phyloP scores from a whole-genome alignment of 2,329 filamentous ascomycete genomes.

The Ceratocystis papillata region DNA sequence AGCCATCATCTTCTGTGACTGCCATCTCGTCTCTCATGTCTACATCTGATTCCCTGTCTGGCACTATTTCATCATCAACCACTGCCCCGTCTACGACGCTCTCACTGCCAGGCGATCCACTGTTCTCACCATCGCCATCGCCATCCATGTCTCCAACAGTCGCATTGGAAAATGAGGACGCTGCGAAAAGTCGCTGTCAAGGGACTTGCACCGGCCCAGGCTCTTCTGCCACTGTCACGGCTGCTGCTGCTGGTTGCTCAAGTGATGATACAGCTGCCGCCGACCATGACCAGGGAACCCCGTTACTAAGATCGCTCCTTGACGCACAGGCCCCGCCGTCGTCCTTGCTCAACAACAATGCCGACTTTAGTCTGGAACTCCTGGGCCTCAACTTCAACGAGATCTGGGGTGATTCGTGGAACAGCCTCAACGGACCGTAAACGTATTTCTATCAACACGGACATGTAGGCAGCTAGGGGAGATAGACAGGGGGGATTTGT shows the following conservation, averaged over 20 bases:
- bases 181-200: slow-evolving; percentile 27
- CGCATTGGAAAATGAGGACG: not conserved
- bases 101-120: slow-evolving; percentile 19
- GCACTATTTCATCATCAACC: not conserved
- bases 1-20: slow-evolving; percentile 4
- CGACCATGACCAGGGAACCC: slow-evolving; percentile 2
- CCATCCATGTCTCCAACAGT: slow-evolving; percentile 29
- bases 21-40: slow-evolving; percentile 15
- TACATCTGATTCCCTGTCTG: not conserved
- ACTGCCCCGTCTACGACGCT: slow-evolving; percentile 17
- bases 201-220: not conserved
- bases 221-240: not conserved
- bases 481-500: too few species aligned
- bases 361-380: slow-evolving; percentile 45
- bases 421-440: slow-evolving; percentile 30
- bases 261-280: not conserved
- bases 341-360: slow-evolving; percentile 30
- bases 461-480: too few species aligned
- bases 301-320: slow-evolving; percentile 22
- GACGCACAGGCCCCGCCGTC: slow-evolving; percentile 31
- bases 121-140: slow-evolving; percentile 30
- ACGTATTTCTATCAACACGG: too few species aligned
- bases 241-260: not conserved
- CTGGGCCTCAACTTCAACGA: slow-evolving; percentile 46
- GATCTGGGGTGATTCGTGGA: slow-evolving; percentile 43